phyloP scores from a whole-genome alignment of 1,284 basidiomycete genomes.

The Vanrija sp. region DNA sequence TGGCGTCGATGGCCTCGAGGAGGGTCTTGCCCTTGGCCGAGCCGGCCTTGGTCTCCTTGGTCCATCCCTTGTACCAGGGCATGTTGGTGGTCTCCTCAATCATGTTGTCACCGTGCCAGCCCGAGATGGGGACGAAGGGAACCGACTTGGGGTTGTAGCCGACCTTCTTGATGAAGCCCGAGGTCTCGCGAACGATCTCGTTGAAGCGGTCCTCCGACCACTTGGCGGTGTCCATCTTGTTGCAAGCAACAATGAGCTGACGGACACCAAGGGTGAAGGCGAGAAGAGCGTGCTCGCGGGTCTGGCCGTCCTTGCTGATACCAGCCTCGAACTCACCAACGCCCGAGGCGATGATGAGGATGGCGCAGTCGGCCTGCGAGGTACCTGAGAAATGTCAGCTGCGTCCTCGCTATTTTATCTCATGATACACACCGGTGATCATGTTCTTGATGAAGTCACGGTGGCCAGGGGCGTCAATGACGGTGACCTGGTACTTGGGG shows the following conservation, averaged over 20 bases:
- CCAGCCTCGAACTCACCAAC: constrained; percentile 99
- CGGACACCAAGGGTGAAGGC: constrained; percentile 99
- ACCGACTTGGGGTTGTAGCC: constrained; percentile 99
- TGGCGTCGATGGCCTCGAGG: constrained; percentile 98
- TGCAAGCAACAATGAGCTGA: constrained; percentile 99
- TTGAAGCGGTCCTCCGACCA: constrained; percentile 99
- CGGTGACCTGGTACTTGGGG: constrained; percentile 79
- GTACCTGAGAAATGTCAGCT: constrained; percentile 63
- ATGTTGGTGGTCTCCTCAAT: constrained; percentile 96
- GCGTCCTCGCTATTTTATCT: background rate
- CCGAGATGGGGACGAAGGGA: constrained; percentile 98
- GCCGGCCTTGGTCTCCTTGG: constrained; percentile 91
- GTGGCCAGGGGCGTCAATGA: constrained; percentile 92
- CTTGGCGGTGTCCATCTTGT: constrained; percentile 58
- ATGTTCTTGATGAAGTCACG: constrained; percentile 99
- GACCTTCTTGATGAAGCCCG: constrained; percentile 99
- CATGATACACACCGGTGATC: constrained; percentile 64
- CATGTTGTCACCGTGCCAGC: constrained; percentile 99
- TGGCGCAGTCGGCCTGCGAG: constrained; percentile 98
- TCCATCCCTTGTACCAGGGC: constrained; percentile 99
- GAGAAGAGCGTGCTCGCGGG: constrained; percentile 99
- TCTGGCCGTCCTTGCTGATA: constrained; percentile 99
- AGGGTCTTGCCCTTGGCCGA: constrained; percentile 96
- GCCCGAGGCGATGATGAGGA: constrained; percentile 99
- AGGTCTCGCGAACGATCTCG: constrained; percentile 99